Evolutionary conservation across 305 asterid genomes (phyloP), one percentile per base, ranked within the genome.

Genomic region (Rubia peregrina): DNA sequence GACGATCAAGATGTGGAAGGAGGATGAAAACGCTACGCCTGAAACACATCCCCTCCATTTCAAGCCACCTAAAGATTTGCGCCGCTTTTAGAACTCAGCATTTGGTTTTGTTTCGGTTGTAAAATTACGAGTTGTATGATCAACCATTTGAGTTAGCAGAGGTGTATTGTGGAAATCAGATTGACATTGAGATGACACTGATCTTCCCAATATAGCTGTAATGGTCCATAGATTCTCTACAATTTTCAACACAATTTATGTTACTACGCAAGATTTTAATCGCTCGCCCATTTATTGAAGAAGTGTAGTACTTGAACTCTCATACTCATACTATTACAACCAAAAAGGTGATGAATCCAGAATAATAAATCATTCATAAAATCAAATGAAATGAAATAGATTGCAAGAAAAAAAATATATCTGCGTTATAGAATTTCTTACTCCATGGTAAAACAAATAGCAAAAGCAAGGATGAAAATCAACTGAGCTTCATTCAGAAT

Each of bases 1-100:
- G 80, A 94, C 98, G 11, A 89, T 94, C 78, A 94, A 94, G 87
- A 89, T 91, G 99, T 94, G 99, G 99, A 94, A 86, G 82, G 96
- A 95, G 77, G 98, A 95, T 51, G 95, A 87, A 19, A 78, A 65
- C 42, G 81, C 81, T 14, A 69, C 81, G 4, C 75, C 81, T 2
- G 78, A 77, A 65, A 63, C 78, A 7, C 77, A 73, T 70, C 78
- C 78, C 22, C 81, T 77, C 33, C 44, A 77, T 64, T 77, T 77
- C 70, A 77, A 65, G 60, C 81, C 75, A 8, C 81, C 81, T 36
- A 77, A 70, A 73, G 78, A 77, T 24, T 53, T 77, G 46, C 72
- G 78, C 16, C 72, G 81, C 0, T 77, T 77, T 38, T 77, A 77
- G 62, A 56, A 65, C 14, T 51, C 46, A 24, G 42, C 19, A 9